These are phyloP conservation scores for Ophiobolus disseminans DNA, from an alignment of 2,329 filamentous ascomycete genomes.

Conservation along the genomic window DNA sequence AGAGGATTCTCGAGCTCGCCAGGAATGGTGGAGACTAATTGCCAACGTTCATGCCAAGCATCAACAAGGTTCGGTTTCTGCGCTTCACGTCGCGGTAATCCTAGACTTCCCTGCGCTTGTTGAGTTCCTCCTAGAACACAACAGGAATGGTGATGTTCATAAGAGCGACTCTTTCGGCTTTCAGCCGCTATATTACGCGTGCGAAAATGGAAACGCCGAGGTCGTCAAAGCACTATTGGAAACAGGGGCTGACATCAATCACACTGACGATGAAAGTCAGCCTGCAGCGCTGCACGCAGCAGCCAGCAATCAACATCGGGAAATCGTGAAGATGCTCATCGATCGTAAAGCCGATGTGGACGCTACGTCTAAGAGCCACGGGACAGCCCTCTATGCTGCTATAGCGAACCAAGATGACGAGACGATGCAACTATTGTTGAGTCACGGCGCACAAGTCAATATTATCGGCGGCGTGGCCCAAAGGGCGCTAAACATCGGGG, in stretches of 20 bases:
- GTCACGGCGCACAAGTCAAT: conserved; percentile 23
- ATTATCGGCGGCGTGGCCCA: conserved; percentile 12
- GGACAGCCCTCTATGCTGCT: conserved; percentile 26
- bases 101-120: conserved; percentile 24
- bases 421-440: conserved; percentile 18
- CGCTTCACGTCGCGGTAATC: conserved; percentile 28
- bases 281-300: conserved; percentile 24
- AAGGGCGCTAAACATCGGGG: conserved; percentile 27
- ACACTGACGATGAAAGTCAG: conserved; percentile 5
- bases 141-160: conserved; percentile 17
- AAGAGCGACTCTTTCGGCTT: conserved; percentile 25
- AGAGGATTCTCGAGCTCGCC: conserved; percentile 15
- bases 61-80: conserved; percentile 18
- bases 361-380: conserved; percentile 10
- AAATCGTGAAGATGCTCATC: conserved; percentile 24
- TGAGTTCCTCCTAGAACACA: conserved; percentile 21
- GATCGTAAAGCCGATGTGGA: conserved; percentile 22
- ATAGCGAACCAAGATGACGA: conserved; percentile 14
- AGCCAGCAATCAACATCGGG: conserved; percentile 16
- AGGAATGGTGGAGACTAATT: conserved; percentile 26
- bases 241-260: conserved; percentile 23
- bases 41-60: conserved; percentile 16
- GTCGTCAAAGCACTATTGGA: conserved; percentile 23
- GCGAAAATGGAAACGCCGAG: conserved; percentile 19
- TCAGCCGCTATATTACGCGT: conserved; percentile 31